Evolutionary conservation across 768 basidiomycete genomes (phyloP).

Genomic region (Termitomyces sp.): DNA sequence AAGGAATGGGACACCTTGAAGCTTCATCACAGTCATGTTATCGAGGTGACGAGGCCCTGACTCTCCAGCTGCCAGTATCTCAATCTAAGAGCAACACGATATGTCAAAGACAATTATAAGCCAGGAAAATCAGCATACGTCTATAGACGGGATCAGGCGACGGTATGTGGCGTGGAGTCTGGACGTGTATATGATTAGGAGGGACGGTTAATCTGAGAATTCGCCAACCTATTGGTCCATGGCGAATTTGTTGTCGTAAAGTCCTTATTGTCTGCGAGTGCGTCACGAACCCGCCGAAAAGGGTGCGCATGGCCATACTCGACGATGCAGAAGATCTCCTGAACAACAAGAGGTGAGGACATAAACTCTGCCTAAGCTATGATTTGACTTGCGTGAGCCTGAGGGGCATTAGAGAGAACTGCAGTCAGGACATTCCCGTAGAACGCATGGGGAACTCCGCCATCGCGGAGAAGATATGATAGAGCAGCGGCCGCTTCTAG

Average conservation of each 20-base stretch:
- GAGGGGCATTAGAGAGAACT: constrained; percentile 56
- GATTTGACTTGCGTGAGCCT: constrained; percentile 53
- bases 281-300: constrained; percentile 77
- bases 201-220: neutral
- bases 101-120: constrained; percentile 1
- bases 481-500: constrained; percentile 75
- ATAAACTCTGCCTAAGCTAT: neutral
- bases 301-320: constrained; percentile 70
- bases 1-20: constrained; percentile 74
- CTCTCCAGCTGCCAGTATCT: constrained; percentile 79
- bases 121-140: constrained; percentile 38
- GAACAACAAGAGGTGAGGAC: constrained; percentile 11
- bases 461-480: constrained; percentile 52
- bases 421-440: constrained; percentile 72
- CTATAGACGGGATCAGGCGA: constrained; percentile 70
- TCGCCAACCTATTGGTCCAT: constrained; percentile 76
- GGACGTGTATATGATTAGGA: constrained; percentile 9
- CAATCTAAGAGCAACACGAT: constrained; percentile 45
- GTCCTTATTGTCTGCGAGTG: constrained; percentile 56
- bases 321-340: constrained; percentile 87
- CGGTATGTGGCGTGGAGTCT: constrained; percentile 76
- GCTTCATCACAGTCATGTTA: constrained; percentile 54
- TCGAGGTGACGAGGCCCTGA: constrained; percentile 74
- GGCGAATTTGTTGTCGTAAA: constrained; percentile 68
- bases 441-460: constrained; percentile 72